Conservation (phyloP, 495 filamentous ascomycete genomes). For the Neurospora cerealis region DNA sequence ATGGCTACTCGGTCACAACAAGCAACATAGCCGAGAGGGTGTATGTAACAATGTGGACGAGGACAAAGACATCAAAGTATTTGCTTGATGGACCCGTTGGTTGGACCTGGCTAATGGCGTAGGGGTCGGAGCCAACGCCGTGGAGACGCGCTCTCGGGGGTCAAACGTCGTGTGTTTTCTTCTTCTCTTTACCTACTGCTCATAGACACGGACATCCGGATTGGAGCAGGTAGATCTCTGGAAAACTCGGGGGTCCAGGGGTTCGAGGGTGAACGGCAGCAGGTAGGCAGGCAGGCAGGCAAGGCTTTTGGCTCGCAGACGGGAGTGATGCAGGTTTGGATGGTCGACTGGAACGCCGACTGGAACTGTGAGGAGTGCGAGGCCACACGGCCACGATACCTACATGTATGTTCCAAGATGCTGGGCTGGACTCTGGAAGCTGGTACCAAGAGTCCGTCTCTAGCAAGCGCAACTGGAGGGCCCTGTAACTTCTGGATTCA, state of each 20-base stretch:
- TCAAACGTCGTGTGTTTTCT: background rate
- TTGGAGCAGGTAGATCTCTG: background rate
- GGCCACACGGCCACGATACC: background rate
- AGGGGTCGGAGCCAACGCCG: background rate
- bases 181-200: background rate
- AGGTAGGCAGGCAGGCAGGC: background rate
- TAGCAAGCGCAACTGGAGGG: background rate
- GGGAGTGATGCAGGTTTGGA: background rate
- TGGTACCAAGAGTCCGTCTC: background rate
- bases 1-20: slow-evolving; percentile 19
- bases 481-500: background rate
- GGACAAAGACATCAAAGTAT: background rate
- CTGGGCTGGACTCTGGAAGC: background rate
- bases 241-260: background rate
- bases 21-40: background rate
- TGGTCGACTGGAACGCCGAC: background rate
- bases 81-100: background rate
- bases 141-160: background rate
- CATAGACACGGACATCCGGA: background rate
- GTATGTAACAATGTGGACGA: background rate
- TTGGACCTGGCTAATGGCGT: background rate
- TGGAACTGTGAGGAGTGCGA: background rate
- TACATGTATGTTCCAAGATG: background rate
- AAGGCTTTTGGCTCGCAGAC: background rate
- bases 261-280: background rate